Evolutionary conservation across 106 monocot species (phyloP), one percentile per base, ranked within the genome.

Genomic region (Dactylorhiza incarnata): DNA sequence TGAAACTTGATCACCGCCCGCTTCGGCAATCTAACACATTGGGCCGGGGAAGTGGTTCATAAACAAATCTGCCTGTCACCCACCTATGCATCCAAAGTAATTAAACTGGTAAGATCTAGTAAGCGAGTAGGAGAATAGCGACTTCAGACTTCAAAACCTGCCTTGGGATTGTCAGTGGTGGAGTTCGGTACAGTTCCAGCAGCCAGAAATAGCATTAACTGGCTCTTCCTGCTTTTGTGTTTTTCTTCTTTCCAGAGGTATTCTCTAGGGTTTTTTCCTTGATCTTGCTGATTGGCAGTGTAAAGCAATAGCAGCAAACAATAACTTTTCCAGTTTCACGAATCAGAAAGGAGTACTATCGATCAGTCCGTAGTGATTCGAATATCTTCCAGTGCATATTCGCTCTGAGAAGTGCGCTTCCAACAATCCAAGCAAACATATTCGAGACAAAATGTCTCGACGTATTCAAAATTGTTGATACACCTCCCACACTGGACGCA

Each of bases 401-500:
- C 65, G 26, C 29, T 65, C 29, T 24, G 58, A 54, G 54, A 61
- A 65, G 29, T 12, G 13, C 12, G 5, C 65, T 29, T 65, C 65
- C 65, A 78, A 78, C 91, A 91, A n/a, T 0, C 67, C 13, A 51
- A 71, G 45, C 91, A 91, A 22, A 91, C 19, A 68, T 75, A 75
- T 11, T 81, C 79, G 12, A 91, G 73, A 52, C 44, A 75, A 77
- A 91, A 91, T 15, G 85, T 88, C 80, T 91, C 91, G 0, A 69
- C 26, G 67, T 79, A 91, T 45, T n/a, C 54, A 29, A 77, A 68
- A 22, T 88, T 80, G 37, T 77, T 85, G 46, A 91, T 79, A 53
- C 90, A 91, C 73, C 77, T 81, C 56, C 90, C 90, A 77, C 90
- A 91, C 5, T 78, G 74, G n/a, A 77, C 4, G 62, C 90, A 91